Conservation (phyloP, 768 basidiomycete species). For the Amanita thiersii region DNA sequence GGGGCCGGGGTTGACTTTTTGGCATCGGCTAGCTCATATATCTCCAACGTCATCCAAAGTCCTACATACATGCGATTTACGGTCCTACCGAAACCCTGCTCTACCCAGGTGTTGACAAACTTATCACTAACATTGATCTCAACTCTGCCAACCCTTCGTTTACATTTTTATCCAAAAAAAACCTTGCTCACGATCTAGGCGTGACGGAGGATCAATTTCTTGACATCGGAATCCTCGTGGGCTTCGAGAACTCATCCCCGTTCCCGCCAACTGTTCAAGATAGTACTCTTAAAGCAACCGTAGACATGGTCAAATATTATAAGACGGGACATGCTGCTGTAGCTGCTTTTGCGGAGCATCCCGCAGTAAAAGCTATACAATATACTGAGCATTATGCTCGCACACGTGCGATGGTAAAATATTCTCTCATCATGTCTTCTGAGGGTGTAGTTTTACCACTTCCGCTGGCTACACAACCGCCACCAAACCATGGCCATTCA, state of each 20-base stretch:
- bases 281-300: constrained; percentile 73
- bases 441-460: constrained; percentile 80
- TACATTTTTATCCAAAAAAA: constrained; percentile 76
- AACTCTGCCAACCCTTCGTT: constrained; percentile 60
- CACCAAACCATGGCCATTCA: constrained; percentile 45
- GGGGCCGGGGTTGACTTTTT: not conserved
- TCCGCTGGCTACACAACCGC: constrained; percentile 55
- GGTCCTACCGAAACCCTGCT: constrained; percentile 86
- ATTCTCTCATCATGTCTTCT: constrained; percentile 81
- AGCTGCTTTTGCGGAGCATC: constrained; percentile 70
- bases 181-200: constrained; percentile 46
- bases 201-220: constrained; percentile 89
- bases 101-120: constrained; percentile 79
- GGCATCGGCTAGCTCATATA: constrained; percentile 67
- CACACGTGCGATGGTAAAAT: constrained; percentile 87
- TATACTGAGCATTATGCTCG: constrained; percentile 87
- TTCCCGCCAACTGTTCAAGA: constrained; percentile 82
- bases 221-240: constrained; percentile 87
- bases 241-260: constrained; percentile 71
- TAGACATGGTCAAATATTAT: constrained; percentile 91
- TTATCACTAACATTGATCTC: constrained; percentile 87
- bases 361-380: constrained; percentile 67
- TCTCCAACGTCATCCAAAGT: constrained; percentile 86
- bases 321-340: constrained; percentile 83
- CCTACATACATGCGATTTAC: constrained; percentile 91